Base-by-base conservation (phyloP, 2,329 filamentous ascomycete species). In the Pezicula carpinea region DNA sequence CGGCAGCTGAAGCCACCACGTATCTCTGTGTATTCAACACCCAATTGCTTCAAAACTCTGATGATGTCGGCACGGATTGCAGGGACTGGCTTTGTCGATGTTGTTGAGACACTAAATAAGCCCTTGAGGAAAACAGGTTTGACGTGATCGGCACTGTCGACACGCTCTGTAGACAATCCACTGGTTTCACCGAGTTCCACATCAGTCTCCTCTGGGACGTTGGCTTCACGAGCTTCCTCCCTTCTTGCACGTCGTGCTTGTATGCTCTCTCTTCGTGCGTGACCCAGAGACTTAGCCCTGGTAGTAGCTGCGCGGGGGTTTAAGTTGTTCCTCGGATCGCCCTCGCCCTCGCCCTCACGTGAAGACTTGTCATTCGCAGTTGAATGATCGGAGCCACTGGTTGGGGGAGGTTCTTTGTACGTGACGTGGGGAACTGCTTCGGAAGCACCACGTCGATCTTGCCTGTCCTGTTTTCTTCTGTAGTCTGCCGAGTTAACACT, bases 91-190 rank as follows among this genome's bases (percentile, higher is more conserved):
- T 95, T 95, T 62, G 85, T 93, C 48, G 90, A 96, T 6, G 93
- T 99, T 0, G 93, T 99, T 4, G 89, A 95, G 45, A 97, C 93
- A 60, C 92, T 97, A 70, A 99, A 97, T 15, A 99, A 76, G 4
- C 93, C 93, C 68, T 97, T 99, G 48, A 99, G 79, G 65, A 87
- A 97, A 3, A 97, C 93, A 0, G 93, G 93, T 65, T 96, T 96
- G 44, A 92, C 84, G 51, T 92, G 80, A 56, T 95, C 89, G 5
- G 86, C 83, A 56, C 80, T 82, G 51, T 81, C 77, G 8, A 84
- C 66, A 19, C 78, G 70, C 34, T 85, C 81, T 2, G 76, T 80
- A 7, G 81, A 84, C 22, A 75, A 66, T 3, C 79, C 78, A 49
- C 79, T 83, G 29, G 73, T 73, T 48, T 82, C 77, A 15, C 77